Percentiles rank a stretch among this genome's conserved stretches.
Evolutionary conservation across 257 asterid genomes (phyloP).

Genomic region (Scutellaria barbata): DNA sequence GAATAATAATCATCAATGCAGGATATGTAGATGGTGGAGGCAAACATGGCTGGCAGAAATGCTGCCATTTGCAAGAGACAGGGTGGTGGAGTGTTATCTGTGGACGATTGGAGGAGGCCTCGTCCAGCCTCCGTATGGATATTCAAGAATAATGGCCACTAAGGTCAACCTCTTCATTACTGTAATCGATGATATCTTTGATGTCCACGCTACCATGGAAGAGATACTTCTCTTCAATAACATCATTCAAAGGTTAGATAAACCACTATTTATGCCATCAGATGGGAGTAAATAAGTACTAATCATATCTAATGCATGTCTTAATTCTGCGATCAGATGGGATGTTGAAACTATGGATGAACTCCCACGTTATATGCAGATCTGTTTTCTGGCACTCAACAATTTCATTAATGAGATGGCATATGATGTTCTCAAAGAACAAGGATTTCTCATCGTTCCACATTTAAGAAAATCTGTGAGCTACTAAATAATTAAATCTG

Average conservation of each 20-base stretch:
- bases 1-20: no score
- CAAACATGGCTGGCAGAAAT: neutral
- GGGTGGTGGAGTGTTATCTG: conserved; percentile 10
- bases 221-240: neutral
- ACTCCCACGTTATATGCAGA: conserved; percentile 16
- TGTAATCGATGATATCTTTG: neutral
- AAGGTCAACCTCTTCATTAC: neutral
- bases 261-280: no score
- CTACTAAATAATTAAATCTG: neutral
- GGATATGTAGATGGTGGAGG: conserved; percentile 8
- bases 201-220: neutral
- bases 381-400: conserved; percentile 6
- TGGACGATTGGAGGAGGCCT: neutral
- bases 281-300: no score
- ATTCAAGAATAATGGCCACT: neutral
- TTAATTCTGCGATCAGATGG: neutral
- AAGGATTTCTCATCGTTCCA: neutral
- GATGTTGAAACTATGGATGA: neutral
- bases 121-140: neutral
- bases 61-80: conserved; percentile 17
- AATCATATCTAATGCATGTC: no score
- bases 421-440: neutral
- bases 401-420: conserved; percentile 6
- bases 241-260: neutral
- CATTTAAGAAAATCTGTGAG: neutral